Percentiles rank a stretch among this genome's conserved stretches.
phyloP scores from a whole-genome alignment of 331 rosid genomes.

The Rosa hybrid region DNA sequence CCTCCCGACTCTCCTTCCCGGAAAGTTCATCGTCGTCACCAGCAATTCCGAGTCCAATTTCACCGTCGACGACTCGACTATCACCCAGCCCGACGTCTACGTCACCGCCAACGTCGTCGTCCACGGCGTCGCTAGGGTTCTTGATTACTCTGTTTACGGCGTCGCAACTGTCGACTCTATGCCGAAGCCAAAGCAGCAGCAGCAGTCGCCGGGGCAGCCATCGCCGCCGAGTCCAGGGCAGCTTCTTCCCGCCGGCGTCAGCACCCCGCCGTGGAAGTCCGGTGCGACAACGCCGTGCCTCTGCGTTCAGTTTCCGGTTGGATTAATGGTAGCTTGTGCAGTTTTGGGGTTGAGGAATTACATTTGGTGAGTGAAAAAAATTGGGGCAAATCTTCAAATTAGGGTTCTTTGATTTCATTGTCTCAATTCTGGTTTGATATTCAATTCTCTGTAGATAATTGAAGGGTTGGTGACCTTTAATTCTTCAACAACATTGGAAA shows the following conservation, averaged over 20 bases:
- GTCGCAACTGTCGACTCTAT: neutral
- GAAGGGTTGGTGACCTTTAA: neutral
- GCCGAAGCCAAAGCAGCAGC: neutral
- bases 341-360: conserved; percentile 13
- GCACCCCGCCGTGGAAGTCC: neutral
- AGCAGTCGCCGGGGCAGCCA: neutral
- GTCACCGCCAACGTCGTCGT: conserved; percentile 40
- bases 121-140: conserved; percentile 47
- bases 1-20: conserved; percentile 72
- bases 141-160: conserved; percentile 50
- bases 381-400: conserved; percentile 14
- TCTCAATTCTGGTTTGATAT: neutral
- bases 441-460: neutral
- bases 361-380: neutral
- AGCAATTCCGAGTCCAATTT: conserved; percentile 48
- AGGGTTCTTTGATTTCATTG: neutral
- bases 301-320: conserved; percentile 15
- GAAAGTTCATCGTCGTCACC: conserved; percentile 46
- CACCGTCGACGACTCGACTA: conserved; percentile 39
- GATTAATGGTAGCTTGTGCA: conserved; percentile 20
- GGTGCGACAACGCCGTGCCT: conserved; percentile 19
- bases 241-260: neutral
- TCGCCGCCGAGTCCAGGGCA: neutral
- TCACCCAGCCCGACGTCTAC: conserved; percentile 59
- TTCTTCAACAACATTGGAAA: neutral